phyloP scores from a whole-genome alignment of 2,329 filamentous ascomycete genomes.

The Myriosclerotinia scirpicola region DNA sequence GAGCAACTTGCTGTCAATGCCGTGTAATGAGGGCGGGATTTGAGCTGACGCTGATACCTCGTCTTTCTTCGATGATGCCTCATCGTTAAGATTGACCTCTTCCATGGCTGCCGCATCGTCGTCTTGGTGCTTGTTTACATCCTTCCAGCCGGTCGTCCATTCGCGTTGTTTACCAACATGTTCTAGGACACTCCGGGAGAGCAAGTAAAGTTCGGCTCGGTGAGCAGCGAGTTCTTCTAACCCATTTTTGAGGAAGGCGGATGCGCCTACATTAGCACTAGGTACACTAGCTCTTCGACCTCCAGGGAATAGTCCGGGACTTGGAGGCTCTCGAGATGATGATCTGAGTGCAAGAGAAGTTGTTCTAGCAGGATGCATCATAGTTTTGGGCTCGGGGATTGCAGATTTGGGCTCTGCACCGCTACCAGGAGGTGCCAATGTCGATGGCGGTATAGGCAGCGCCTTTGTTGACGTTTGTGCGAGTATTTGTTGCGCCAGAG shows the following conservation, averaged over 20 bases:
- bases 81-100: conserved; percentile 54
- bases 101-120: conserved; percentile 49
- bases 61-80: conserved; percentile 15
- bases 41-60: neutral
- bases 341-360: conserved; percentile 56
- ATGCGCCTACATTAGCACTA: conserved; percentile 44
- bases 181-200: conserved; percentile 79
- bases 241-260: conserved; percentile 59
- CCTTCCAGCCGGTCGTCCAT: conserved; percentile 77
- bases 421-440: conserved; percentile 44
- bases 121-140: conserved; percentile 50
- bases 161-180: conserved; percentile 67
- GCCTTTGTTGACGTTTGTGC: conserved; percentile 71
- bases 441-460: conserved; percentile 64
- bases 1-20: conserved; percentile 58
- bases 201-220: conserved; percentile 76
- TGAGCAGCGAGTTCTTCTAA: conserved; percentile 79
- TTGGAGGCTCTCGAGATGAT: conserved; percentile 48
- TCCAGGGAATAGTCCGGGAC: conserved; percentile 56
- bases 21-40: conserved; percentile 41
- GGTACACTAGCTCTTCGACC: conserved; percentile 44
- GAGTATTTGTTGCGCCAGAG: conserved; percentile 72
- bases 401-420: conserved; percentile 59
- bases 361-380: conserved; percentile 65
- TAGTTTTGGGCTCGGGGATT: conserved; percentile 67